These are phyloP conservation scores for Ustilago nuda DNA, from an alignment of 1,284 basidiomycete species.

Conservation along the genomic window DNA sequence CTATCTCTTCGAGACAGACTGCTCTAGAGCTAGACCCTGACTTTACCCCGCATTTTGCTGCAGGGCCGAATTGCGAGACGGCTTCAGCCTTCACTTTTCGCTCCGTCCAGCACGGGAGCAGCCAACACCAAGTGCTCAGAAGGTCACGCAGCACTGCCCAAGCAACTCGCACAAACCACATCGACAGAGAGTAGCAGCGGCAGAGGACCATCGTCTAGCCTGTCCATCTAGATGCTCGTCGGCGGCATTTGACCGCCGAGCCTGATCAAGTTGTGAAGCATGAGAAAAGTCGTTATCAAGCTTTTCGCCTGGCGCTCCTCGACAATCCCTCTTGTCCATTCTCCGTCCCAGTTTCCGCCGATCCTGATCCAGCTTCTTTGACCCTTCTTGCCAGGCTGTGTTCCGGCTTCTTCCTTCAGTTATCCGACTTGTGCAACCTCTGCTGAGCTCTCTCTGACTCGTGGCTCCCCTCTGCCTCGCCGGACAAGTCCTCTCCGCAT, in stretches of 20 bases:
- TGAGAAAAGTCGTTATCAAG: constrained; percentile 7
- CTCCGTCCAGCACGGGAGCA: neutral
- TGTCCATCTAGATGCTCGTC: neutral
- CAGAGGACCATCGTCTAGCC: neutral
- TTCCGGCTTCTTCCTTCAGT: constrained; percentile 26
- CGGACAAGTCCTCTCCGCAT: neutral
- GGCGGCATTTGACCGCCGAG: constrained; percentile 1
- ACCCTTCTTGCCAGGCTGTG: constrained; percentile 3
- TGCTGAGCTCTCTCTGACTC: constrained; percentile 2
- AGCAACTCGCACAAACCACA: neutral
- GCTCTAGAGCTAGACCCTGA: constrained; percentile 2
- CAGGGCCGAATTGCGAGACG: constrained; percentile 13
- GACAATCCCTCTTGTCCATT: constrained; percentile 4
- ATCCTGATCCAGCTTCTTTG: constrained; percentile 19
- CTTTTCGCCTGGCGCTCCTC: neutral
- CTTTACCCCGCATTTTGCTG: constrained; percentile 43
- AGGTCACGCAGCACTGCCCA: constrained; percentile 14
- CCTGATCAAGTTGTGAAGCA: neutral
- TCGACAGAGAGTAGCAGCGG: neutral
- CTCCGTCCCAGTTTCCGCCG: constrained; percentile 23
- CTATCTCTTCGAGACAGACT: neutral
- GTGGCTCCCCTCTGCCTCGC: constrained; percentile 3
- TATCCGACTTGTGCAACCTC: constrained; percentile 12
- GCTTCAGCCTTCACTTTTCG: constrained; percentile 2
- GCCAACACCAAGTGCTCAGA: constrained; percentile 1